Percentiles rank a stretch among this genome's conserved stretches.
Evolutionary conservation across 352 stramenopile species (phyloP).

Genomic region (Globisporangium paroecandrum): DNA sequence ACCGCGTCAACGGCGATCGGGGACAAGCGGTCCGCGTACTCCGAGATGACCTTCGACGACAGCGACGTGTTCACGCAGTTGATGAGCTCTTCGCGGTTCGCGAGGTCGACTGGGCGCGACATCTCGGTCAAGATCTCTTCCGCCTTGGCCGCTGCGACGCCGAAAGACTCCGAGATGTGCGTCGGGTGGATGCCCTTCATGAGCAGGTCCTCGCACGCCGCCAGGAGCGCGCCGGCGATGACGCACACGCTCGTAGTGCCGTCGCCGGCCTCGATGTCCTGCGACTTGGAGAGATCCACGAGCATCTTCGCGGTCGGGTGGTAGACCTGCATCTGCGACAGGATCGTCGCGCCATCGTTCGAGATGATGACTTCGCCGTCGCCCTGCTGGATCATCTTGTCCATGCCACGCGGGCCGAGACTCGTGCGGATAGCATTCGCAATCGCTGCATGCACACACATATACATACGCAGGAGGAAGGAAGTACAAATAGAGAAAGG

Average conservation of each 20-base stretch:
- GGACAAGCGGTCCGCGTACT: conserved; percentile 96
- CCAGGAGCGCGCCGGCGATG: conserved; percentile 97
- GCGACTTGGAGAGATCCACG: conserved; percentile 98
- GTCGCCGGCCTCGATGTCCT: conserved; percentile 99
- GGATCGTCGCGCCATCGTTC: conserved; percentile 99
- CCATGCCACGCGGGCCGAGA: conserved; percentile 97
- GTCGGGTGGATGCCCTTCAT: conserved; percentile 98
- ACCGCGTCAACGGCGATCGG: conserved; percentile 99
- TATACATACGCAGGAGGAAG: neutral
- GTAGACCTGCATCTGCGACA: conserved; percentile 97
- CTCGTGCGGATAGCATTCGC: conserved; percentile 98
- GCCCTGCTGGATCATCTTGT: conserved; percentile 99
- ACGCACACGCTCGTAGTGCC: conserved; percentile 98
- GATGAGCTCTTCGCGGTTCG: conserved; percentile 94
- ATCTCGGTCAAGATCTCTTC: conserved; percentile 90
- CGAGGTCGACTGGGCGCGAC: conserved; percentile 90
- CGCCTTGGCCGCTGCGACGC: conserved; percentile 86
- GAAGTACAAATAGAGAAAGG: neutral
- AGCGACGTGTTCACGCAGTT: conserved; percentile 98
- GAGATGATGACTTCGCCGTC: conserved; percentile 99
- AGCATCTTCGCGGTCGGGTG: conserved; percentile 99
- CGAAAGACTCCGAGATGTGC: conserved; percentile 96
- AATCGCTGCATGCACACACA: conserved; percentile 77
- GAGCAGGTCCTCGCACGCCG: conserved; percentile 91
- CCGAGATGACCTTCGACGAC: conserved; percentile 96